Percentiles rank a stretch among this genome's conserved stretches.
phyloP scores from a whole-genome alignment of 1,139 yeast genomes.

The Torulaspora globosa region DNA sequence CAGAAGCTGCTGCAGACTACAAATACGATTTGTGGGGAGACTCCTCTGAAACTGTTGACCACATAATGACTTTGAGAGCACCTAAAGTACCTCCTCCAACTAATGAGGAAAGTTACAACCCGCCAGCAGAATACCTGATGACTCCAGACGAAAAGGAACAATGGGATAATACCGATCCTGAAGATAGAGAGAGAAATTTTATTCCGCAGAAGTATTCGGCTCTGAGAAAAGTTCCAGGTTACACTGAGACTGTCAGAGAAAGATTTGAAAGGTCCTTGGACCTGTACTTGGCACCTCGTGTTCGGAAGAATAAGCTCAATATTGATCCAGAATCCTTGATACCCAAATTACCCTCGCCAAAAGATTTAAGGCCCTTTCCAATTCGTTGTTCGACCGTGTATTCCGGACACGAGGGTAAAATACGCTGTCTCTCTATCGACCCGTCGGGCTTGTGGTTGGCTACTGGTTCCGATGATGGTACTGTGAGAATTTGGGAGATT shows the following conservation, averaged over 20 bases:
- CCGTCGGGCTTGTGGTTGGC: slow-evolving; percentile 94
- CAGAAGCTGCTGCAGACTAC: slow-evolving; percentile 46
- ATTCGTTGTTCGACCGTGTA: slow-evolving; percentile 80
- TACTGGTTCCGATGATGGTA: slow-evolving; percentile 96
- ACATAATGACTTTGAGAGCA: slow-evolving; percentile 87
- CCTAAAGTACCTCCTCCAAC: slow-evolving; percentile 96
- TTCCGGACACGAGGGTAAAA: slow-evolving; percentile 77
- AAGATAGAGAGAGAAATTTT: slow-evolving; percentile 74
- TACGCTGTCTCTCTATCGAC: slow-evolving; percentile 78
- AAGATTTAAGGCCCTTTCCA: slow-evolving; percentile 98
- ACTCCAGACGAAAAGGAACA: slow-evolving; percentile 70
- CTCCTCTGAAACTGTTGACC: slow-evolving; percentile 54
- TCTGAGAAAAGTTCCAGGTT: slow-evolving; percentile 91
- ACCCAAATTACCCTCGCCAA: slow-evolving; percentile 95
- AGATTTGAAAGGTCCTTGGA: slow-evolving; percentile 92
- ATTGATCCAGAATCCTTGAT: slow-evolving; percentile 94
- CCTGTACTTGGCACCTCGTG: slow-evolving; percentile 92
- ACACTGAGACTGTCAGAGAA: slow-evolving; percentile 78
- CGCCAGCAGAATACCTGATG: slow-evolving; percentile 89
- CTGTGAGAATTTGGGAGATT: slow-evolving; percentile 94
- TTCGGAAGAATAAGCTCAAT: slow-evolving; percentile 82
- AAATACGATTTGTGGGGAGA: slow-evolving; percentile 86
- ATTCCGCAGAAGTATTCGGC: slow-evolving; percentile 79
- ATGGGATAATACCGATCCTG: slow-evolving; percentile 70
- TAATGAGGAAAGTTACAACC: slow-evolving; percentile 92